Base-by-base conservation (phyloP, 169 alveolate species). In the Eimeria acervulina region DNA sequence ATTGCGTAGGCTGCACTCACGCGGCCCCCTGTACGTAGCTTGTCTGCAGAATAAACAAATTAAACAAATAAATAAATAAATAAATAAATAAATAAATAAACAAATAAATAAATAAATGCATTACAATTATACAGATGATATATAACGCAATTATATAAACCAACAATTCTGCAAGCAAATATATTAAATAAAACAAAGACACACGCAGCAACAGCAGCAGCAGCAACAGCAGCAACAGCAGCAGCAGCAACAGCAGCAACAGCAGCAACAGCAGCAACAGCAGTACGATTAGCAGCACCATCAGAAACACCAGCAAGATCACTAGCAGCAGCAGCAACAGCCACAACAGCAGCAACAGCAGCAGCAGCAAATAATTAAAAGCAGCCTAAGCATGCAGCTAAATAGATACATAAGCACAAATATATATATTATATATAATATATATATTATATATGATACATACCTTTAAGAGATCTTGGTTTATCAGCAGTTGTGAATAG, bases 301-400 rank as follows among this genome's bases (percentile, higher is more conserved):
- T 66, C 90, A 47, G 68, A n/a, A n/a, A n/a, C 88, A 36, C 36
- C 55, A 7, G 51, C 31, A 76, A 51, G 1, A 6, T 55, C 55
- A 38, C 63, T 68, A 47, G 90, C 40, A 80, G 36, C 90, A 80
- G 68, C 68, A 42, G 90, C 68, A 44, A 68, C 90, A 44, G 90
- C 90, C 21, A 68, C 70, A 80, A 68, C 90, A 47, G 68, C 28
- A 2, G 90, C 66, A 47, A 31, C 90, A 80, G 68, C 90, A 47
- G 90, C 90, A 59, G 66, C 90, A n/a, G 40, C 68, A 47, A 12
- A 12, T 7, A 12, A 31, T 66, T 42, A 28, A 80, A 10, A 47
- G 90, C 21, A 15, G 28, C 66, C 1, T 8, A 10, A 19, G 59
- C n/a, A n/a, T n/a, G n/a, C n/a, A n/a, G n/a, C n/a, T n/a, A n/a